Evolutionary conservation across 176 grass and related monocot genomes (phyloP).

Genomic region (Elaeis guineensis): DNA sequence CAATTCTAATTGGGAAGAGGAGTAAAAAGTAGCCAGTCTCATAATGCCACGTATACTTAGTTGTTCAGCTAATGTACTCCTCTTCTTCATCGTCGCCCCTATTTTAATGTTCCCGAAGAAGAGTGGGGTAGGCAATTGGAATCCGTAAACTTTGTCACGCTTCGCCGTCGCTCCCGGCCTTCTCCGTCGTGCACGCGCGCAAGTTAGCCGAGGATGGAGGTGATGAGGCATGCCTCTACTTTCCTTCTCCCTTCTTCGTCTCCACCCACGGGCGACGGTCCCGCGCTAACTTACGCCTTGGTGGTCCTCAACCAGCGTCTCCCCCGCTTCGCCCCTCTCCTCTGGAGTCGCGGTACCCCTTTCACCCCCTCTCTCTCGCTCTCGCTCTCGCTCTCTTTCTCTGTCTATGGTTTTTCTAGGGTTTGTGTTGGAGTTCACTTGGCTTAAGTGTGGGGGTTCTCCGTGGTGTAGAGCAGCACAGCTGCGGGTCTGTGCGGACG

Average conservation of each 20-base stretch:
- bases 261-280: not conserved
- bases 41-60: too few relatives aligned
- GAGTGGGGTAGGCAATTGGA: too few relatives aligned
- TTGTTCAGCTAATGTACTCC: too few relatives aligned
- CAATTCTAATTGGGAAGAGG: too few relatives aligned
- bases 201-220: constrained; percentile 9
- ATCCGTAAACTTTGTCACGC: too few relatives aligned
- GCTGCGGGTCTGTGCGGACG: constrained; percentile 73
- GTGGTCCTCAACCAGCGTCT: constrained; percentile 87
- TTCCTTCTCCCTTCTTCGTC: constrained; percentile 41
- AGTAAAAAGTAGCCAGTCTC: too few relatives aligned
- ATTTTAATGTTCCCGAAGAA: too few relatives aligned
- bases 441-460: not conserved
- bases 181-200: not conserved
- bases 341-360: constrained; percentile 60
- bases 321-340: constrained; percentile 63
- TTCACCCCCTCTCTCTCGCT: not conserved
- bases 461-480: constrained; percentile 37
- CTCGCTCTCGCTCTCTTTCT: not conserved
- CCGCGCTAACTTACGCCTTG: constrained; percentile 39
- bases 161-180: not conserved
- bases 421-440: not conserved
- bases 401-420: not conserved
- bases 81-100: too few relatives aligned
- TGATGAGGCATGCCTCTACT: constrained; percentile 54